These are phyloP conservation scores for Salix brachista DNA, from an alignment of 345 rosid genomes.

Conservation along the genomic window DNA sequence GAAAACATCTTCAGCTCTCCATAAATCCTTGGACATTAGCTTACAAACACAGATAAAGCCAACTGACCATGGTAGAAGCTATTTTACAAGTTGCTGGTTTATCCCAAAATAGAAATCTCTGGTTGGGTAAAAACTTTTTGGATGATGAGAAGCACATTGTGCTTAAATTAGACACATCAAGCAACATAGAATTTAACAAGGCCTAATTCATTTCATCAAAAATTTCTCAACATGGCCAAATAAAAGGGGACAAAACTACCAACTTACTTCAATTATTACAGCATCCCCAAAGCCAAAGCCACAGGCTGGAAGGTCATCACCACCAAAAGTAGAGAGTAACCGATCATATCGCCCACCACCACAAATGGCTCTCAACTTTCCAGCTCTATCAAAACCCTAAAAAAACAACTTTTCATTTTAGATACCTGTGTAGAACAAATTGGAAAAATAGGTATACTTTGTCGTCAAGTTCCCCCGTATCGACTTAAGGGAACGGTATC, in stretches of 20 bases:
- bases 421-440: neutral
- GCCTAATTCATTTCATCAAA: too few species aligned
- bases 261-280: conserved; percentile 79
- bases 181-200: too few species aligned
- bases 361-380: conserved; percentile 87
- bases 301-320: conserved; percentile 92
- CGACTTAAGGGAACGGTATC: neutral
- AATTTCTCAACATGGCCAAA: too few species aligned
- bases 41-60: too few species aligned
- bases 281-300: conserved; percentile 99
- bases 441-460: neutral
- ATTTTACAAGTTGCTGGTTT: too few species aligned
- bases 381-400: conserved; percentile 80
- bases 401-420: conserved; percentile 12
- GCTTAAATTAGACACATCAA: too few species aligned
- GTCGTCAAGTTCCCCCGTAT: neutral
- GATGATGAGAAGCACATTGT: too few species aligned
- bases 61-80: too few species aligned
- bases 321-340: conserved; percentile 84
- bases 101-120: too few species aligned
- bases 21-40: too few species aligned
- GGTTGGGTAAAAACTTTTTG: too few species aligned
- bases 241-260: neutral
- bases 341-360: conserved; percentile 91
- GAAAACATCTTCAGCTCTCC: too few species aligned